Base-by-base conservation (phyloP, 352 stramenopile species). In the Albugo laibachii region DNA sequence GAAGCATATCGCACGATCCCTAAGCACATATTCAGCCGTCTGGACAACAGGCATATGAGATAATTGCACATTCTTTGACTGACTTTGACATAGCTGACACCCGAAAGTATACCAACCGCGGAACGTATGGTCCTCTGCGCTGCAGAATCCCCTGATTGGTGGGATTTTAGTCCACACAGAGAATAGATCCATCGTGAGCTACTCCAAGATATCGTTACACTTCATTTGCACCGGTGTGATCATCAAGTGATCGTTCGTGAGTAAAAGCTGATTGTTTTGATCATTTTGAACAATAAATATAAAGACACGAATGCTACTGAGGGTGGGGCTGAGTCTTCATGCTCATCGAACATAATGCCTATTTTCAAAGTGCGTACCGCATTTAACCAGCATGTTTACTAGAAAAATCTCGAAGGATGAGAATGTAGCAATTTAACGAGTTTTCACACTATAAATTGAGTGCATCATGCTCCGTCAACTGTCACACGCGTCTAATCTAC, bases 111-210 rank as follows among this genome's bases (percentile, higher is more conserved):
- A 85, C 86, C 88, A 97, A 11, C 95, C 73, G 11, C 84, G 68
- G 58, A 96, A 97, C 21, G 83, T 71, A 8, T 87, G 70, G 55
- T 97, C 89, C 63, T 97, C 89, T 3, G 85, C 83, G 19, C 89
- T 88, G 11, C 72, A 94, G 36, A 97, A 97, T 73, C 19, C 81
- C 70, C 40, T 92, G 85, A 52, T 88, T 94, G 43, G 94, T 92
- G 36, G 75, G 65, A 48, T 89, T 95, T 89, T 89, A 97, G 59
- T 95, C 83, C n/a, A 95, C 55, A 36, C 74, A 91, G 18, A 94
- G 57, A 50, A 96, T 92, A n/a, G 75, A 66, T 31, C 80, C 83
- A 42, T 94, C 84, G 57, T 96, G 86, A 2, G 72, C 87, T 89
- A 87, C 87, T 86, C 95, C 41, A 83, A 63, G 40, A 94, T 83